Percentiles rank a stretch among this genome's conserved stretches.
Conservation (phyloP, 2,329 filamentous ascomycete species). For the Cadophora sp. region DNA sequence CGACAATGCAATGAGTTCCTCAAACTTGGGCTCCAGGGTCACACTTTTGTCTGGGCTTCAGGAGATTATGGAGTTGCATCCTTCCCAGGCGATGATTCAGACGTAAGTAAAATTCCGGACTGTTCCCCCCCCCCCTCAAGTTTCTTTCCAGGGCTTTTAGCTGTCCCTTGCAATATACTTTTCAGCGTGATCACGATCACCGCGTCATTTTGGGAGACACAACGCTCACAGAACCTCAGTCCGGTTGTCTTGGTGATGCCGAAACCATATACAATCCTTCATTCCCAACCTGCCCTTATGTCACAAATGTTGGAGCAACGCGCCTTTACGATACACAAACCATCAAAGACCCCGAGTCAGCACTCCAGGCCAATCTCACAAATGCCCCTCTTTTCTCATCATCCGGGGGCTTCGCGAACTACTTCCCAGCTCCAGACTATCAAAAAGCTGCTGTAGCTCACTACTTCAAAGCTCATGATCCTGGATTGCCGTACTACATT, state of each 20-base stretch:
- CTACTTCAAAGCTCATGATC: conserved; percentile 40
- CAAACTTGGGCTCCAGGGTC: conserved; percentile 60
- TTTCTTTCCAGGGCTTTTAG: too few species aligned
- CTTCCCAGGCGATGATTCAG: too few species aligned
- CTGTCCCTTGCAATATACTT: too few species aligned
- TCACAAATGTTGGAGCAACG: conserved; percentile 61
- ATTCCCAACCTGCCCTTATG: conserved; percentile 56
- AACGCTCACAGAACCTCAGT: conserved; percentile 32
- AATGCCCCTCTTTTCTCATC: conserved; percentile 69
- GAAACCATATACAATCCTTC: conserved; percentile 53
- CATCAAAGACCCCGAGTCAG: conserved; percentile 34
- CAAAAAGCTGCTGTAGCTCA: conserved; percentile 47
- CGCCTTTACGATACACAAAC: conserved; percentile 49
- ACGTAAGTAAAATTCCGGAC: too few species aligned
- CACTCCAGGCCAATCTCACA: conserved; percentile 24
- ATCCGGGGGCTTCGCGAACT: conserved; percentile 74
- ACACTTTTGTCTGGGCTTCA: conserved; percentile 56
- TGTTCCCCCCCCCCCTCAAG: too few species aligned
- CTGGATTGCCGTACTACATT: conserved; percentile 34
- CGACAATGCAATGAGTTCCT: conserved; percentile 62
- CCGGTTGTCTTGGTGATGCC: background rate
- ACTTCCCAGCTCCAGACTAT: conserved; percentile 55
- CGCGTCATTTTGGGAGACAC: conserved; percentile 28
- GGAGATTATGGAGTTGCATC: conserved; percentile 55
- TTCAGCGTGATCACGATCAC: too few species aligned